These are phyloP conservation scores for Bromus sterilis DNA, from an alignment of 176 grass and related monocot species.

Conservation along the genomic window DNA sequence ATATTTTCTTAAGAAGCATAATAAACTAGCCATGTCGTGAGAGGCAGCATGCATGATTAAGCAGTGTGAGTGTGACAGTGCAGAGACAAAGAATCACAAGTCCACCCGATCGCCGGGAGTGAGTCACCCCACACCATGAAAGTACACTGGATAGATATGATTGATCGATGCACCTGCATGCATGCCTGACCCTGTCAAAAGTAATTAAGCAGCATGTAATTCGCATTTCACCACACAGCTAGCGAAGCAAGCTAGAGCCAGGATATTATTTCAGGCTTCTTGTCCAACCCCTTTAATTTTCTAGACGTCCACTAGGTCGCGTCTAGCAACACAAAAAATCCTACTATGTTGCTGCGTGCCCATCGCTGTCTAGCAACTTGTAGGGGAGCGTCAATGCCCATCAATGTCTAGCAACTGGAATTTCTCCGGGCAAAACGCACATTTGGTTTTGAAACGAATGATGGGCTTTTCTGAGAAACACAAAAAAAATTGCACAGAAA, in stretches of 20 bases:
- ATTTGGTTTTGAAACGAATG: no score
- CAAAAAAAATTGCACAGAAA: no score
- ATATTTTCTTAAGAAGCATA: no score
- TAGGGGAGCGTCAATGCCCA: background rate
- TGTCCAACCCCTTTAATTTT: background rate
- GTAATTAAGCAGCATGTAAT: background rate
- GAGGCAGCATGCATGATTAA: background rate
- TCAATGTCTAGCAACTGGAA: no score
- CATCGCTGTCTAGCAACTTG: background rate
- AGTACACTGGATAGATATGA: background rate
- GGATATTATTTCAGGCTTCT: background rate
- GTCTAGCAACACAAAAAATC: background rate
- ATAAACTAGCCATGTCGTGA: background rate
- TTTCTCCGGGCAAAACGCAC: no score
- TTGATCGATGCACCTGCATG: background rate
- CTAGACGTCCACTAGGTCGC: background rate
- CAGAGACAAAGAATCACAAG: background rate
- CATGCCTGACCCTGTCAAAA: no score
- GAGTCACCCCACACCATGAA: background rate
- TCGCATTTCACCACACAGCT: background rate
- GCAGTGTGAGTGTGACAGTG: background rate
- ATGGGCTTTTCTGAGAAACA: no score
- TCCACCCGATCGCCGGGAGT: background rate
- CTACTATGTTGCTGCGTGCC: background rate
- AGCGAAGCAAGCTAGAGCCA: background rate